Evolutionary conservation across 805 yeast species (phyloP).

Genomic region (Ogataea pini): DNA sequence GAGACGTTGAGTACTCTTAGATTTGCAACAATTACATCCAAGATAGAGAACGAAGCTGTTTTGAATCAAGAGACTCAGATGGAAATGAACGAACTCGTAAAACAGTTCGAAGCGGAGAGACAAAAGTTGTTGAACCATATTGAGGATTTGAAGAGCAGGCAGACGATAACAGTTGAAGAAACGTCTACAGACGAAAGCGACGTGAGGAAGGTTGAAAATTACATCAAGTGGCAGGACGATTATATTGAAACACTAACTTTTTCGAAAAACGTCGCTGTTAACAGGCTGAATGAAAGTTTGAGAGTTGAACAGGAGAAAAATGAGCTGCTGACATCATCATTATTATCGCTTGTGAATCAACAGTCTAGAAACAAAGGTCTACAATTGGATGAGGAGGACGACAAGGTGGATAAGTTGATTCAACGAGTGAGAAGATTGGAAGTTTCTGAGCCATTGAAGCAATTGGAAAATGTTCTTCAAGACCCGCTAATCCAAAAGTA

Average conservation of each 20-base stretch:
- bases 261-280: conserved; percentile 16
- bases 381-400: background rate
- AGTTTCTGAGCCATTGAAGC: conserved; percentile 8
- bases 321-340: conserved; percentile 9
- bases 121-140: conserved; percentile 22
- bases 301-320: conserved; percentile 12
- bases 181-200: conserved; percentile 5
- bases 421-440: conserved; percentile 13
- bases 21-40: conserved; percentile 76
- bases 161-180: background rate
- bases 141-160: conserved; percentile 13
- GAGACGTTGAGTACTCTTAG: conserved; percentile 75
- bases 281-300: conserved; percentile 7
- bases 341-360: conserved; percentile 7
- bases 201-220: conserved; percentile 25
- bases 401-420: conserved; percentile 13
- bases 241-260: conserved; percentile 26
- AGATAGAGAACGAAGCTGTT: conserved; percentile 62
- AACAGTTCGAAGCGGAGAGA: conserved; percentile 30
- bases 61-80: conserved; percentile 45
- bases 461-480: conserved; percentile 15
- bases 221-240: conserved; percentile 28
- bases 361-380: background rate
- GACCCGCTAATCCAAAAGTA: conserved; percentile 12
- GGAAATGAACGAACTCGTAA: conserved; percentile 36